These are phyloP conservation scores for Acanthamoeba healyi DNA, from an alignment of 208 protist genomes.

Conservation along the genomic window DNA sequence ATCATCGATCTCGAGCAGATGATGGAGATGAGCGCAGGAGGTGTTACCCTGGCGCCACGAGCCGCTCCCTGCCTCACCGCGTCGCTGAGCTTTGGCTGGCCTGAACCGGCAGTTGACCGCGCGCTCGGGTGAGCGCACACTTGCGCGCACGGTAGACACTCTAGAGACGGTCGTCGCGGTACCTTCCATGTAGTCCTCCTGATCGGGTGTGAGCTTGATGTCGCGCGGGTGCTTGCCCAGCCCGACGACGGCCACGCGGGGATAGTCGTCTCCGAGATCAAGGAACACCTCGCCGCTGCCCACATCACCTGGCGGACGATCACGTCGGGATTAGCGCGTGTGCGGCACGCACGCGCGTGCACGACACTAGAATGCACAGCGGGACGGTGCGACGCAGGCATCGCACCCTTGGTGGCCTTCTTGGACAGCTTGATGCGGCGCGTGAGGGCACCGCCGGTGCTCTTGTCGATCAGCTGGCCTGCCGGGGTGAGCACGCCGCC, in stretches of 20 bases:
- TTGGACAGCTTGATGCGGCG: constrained; percentile 65
- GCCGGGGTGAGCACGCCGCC: constrained; percentile 38
- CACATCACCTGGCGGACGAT: neutral
- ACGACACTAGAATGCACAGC: too few species aligned
- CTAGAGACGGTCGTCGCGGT: too few species aligned
- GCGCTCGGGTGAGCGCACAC: too few species aligned
- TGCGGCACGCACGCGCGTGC: too few species aligned
- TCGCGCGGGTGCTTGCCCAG: constrained; percentile 46
- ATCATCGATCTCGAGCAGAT: too few species aligned
- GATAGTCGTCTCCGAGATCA: neutral
- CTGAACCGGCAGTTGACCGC: neutral
- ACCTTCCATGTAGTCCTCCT: constrained; percentile 47
- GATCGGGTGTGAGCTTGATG: neutral
- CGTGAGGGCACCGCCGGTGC: neutral
- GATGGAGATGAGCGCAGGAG: too few species aligned
- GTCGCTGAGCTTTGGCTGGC: neutral
- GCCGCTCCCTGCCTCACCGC: constrained; percentile 46
- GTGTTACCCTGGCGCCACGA: constrained; percentile 10
- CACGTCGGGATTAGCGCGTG: too few species aligned
- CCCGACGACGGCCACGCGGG: constrained; percentile 29
- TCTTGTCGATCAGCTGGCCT: constrained; percentile 43
- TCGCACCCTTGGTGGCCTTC: constrained; percentile 21
- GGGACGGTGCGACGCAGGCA: too few species aligned
- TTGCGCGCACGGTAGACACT: too few species aligned
- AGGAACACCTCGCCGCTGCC: constrained; percentile 30